Evolutionary conservation across 2,329 filamentous ascomycete genomes (phyloP).

Genomic region (Clonostachys solani): DNA sequence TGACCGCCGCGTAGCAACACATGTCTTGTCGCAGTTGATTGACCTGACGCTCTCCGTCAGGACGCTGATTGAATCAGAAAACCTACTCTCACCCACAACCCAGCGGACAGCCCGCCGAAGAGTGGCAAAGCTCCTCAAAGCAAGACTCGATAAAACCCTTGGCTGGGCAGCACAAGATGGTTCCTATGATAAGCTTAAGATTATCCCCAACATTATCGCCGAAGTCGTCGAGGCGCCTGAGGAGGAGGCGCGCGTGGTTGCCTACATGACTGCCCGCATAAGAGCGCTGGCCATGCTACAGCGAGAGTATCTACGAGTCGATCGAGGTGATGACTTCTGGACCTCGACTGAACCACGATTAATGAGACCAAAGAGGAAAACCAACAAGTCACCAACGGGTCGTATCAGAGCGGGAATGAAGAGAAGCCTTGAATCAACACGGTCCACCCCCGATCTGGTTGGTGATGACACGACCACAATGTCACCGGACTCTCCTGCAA

Average conservation of each 20-base stretch:
- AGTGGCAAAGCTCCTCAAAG: conserved; percentile 23
- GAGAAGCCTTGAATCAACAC: conserved; percentile 1
- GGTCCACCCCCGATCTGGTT: not conserved
- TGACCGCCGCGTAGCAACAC: conserved; percentile 11
- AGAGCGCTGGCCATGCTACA: conserved; percentile 26
- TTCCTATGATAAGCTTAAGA: conserved; percentile 22
- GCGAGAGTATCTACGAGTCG: conserved; percentile 23
- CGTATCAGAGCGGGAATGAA: conserved; percentile 1
- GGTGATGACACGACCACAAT: conserved; percentile 7
- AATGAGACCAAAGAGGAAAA: not conserved
- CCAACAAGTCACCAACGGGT: not conserved
- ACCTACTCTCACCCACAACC: conserved; percentile 13
- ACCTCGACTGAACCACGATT: conserved; percentile 2
- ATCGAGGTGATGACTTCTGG: conserved; percentile 22
- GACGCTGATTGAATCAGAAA: conserved; percentile 25
- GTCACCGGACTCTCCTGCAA: conserved; percentile 1
- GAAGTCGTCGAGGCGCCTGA: conserved; percentile 25
- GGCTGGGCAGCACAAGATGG: conserved; percentile 36
- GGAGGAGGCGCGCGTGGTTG: conserved; percentile 20
- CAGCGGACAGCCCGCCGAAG: not conserved
- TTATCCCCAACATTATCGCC: conserved; percentile 31
- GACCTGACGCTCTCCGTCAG: conserved; percentile 30
- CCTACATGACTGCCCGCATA: conserved; percentile 28
- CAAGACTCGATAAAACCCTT: conserved; percentile 25
- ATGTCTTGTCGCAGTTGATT: conserved; percentile 18